These are phyloP conservation scores for Blepharisma japonicum DNA, from an alignment of 73 alveolate genomes.

Conservation along the genomic window DNA sequence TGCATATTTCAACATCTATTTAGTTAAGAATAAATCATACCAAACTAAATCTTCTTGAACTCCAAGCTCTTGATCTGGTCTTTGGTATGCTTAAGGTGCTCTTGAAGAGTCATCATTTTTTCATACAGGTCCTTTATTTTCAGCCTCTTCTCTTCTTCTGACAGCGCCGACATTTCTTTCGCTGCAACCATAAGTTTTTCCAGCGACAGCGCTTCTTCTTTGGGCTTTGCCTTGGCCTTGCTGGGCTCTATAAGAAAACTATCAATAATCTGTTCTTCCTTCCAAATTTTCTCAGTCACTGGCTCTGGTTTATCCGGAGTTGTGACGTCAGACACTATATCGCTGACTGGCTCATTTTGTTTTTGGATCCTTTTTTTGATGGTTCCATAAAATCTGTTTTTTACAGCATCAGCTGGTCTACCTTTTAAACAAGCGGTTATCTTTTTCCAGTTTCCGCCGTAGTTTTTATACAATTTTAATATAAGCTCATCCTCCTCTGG, in stretches of 20 bases:
- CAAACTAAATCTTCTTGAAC: no score
- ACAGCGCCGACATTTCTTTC: not conserved
- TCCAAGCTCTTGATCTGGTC: not conserved
- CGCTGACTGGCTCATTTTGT: not conserved
- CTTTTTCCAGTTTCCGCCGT: conserved; percentile 28
- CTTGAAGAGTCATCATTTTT: not conserved
- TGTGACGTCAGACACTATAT: not conserved
- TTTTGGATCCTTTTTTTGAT: not conserved
- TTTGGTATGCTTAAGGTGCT: not conserved
- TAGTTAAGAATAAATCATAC: no score
- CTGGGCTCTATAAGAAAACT: no score
- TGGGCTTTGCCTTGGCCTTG: no score
- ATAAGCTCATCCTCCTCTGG: conserved; percentile 4
- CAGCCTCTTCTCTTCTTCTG: not conserved
- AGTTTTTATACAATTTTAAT: not conserved
- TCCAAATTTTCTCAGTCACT: not conserved
- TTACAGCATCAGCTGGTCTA: not conserved
- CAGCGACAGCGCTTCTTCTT: no score
- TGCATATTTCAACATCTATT: no score
- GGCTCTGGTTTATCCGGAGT: not conserved
- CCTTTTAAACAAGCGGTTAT: conserved; percentile 13
- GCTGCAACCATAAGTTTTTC: no score
- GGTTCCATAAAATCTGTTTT: conserved; percentile 23
- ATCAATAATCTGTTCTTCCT: not conserved
- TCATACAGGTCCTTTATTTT: not conserved